Evolutionary conservation across 1,139 yeast species (phyloP).

Genomic region (Geotrichum siamense): DNA sequence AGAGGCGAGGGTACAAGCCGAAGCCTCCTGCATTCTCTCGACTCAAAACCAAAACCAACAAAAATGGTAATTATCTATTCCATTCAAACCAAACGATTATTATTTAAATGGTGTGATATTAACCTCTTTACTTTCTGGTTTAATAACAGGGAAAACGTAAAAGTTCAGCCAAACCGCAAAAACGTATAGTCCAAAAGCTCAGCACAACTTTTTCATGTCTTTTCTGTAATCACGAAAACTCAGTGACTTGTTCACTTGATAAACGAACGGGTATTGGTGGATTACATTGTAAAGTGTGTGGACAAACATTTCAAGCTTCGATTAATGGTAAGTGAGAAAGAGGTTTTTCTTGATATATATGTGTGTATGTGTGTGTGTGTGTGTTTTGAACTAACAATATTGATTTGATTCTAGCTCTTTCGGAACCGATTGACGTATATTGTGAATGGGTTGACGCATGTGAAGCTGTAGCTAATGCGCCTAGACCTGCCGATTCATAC

Average conservation of each 20-base stretch:
- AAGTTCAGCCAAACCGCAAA: constrained; percentile 76
- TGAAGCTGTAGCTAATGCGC: constrained; percentile 83
- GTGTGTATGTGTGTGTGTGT: no score
- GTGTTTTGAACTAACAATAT: no score
- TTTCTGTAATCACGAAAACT: constrained; percentile 92
- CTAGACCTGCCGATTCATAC: background rate
- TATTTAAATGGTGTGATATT: no score
- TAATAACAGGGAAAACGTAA: constrained; percentile 85
- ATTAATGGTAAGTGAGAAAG: constrained; percentile 50
- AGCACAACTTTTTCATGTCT: constrained; percentile 86
- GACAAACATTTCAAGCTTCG: constrained; percentile 86
- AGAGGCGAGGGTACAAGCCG: no score
- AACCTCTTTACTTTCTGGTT: no score
- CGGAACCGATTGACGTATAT: constrained; percentile 89
- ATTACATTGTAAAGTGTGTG: constrained; percentile 85
- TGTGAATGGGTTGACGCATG: constrained; percentile 99
- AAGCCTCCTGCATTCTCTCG: no score
- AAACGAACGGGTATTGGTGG: constrained; percentile 82
- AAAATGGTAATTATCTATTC: no score
- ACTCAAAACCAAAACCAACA: no score
- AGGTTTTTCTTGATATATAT: no score
- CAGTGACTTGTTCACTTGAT: constrained; percentile 83
- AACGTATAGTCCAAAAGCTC: constrained; percentile 68
- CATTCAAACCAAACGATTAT: no score
- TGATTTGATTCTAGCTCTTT: constrained; percentile 37